Evolutionary conservation across 257 asterid genomes (phyloP).

Genomic region (Solanum okadae): DNA sequence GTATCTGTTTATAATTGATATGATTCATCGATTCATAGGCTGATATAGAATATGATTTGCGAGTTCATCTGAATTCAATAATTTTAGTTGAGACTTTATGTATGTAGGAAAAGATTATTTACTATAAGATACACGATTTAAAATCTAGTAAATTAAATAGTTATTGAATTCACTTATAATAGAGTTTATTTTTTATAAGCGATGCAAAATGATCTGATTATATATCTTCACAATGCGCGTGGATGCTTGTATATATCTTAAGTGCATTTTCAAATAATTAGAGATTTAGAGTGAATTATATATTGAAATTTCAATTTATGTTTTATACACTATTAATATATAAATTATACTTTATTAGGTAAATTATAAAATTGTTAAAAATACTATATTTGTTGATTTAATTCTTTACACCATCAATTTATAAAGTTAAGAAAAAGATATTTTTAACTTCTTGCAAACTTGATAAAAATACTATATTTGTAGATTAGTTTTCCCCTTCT

Average conservation of each 20-base stretch:
- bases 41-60: neutral
- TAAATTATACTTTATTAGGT: neutral
- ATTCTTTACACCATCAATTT: neutral
- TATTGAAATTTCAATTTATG: neutral
- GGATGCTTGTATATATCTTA: neutral
- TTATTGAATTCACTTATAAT: neutral
- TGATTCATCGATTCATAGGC: rapidly evolving
- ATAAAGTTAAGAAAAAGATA: neutral
- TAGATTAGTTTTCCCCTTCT: neutral
- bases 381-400: neutral
- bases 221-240: neutral
- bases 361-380: neutral
- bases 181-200: neutral
- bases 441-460: neutral
- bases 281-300: neutral
- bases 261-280: neutral
- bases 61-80: neutral
- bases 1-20: neutral
- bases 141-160: neutral
- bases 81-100: neutral
- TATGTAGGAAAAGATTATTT: neutral
- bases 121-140: neutral
- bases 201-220: neutral
- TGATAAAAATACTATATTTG: neutral
- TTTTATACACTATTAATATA: neutral